Evolutionary conservation across 2,329 filamentous ascomycete genomes (phyloP).

Genomic region (Alternaria atra): DNA sequence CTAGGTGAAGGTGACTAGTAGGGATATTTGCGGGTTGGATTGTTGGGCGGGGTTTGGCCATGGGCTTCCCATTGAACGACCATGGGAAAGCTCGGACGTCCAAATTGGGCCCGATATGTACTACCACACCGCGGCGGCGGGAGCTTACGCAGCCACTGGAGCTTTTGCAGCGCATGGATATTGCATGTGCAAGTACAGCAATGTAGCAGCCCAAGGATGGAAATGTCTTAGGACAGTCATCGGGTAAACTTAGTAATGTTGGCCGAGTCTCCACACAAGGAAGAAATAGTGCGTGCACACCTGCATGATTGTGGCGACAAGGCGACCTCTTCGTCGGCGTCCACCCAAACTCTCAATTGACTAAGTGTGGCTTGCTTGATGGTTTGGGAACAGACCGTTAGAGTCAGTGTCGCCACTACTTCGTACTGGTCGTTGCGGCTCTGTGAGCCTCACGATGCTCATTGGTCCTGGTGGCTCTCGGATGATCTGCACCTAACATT

Average conservation of each 20-base stretch:
- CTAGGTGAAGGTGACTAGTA: not conserved
- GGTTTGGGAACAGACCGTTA: not conserved
- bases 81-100: not conserved
- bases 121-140: conserved; percentile 1
- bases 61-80: not conserved
- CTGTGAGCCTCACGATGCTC: not conserved
- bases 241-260: conserved; percentile 3
- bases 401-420: not conserved
- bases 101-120: not conserved
- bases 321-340: not conserved
- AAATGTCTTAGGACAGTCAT: not conserved
- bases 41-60: not conserved
- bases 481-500: not conserved
- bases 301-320: not conserved
- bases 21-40: not conserved
- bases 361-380: conserved; percentile 4
- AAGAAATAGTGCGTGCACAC: not conserved
- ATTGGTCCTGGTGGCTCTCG: not conserved
- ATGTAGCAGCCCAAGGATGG: conserved; percentile 1
- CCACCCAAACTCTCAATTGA: not conserved
- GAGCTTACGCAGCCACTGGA: not conserved
- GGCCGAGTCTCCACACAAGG: conserved; percentile 11
- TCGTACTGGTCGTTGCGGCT: not conserved
- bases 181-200: not conserved
- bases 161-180: not conserved